These are phyloP conservation scores for Candida pini DNA, from an alignment of 805 yeast genomes.

Conservation along the genomic window DNA sequence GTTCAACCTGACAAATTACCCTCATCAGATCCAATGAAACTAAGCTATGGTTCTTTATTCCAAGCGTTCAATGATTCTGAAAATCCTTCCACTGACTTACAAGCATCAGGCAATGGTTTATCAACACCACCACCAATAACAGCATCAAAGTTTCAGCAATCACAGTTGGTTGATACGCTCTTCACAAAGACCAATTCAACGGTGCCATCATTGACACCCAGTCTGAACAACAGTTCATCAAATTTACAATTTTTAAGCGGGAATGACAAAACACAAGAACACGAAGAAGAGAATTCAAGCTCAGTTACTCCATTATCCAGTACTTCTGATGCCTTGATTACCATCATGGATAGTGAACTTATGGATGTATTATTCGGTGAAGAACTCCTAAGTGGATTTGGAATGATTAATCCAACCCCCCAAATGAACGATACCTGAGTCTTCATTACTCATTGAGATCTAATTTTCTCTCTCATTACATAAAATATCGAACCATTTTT, in stretches of 20 bases:
- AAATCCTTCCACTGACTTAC: constrained; percentile 1
- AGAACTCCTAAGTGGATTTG: constrained; percentile 13
- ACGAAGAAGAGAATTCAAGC: background rate
- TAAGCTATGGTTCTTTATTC: constrained; percentile 8
- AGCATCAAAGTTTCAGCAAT: background rate
- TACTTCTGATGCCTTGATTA: constrained; percentile 17
- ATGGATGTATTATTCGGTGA: constrained; percentile 29
- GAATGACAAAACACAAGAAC: background rate
- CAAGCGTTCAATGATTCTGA: constrained; percentile 2
- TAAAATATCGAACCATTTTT: too few relatives aligned
- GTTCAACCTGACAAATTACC: background rate
- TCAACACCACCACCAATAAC: background rate
- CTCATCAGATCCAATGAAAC: background rate
- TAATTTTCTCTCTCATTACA: too few relatives aligned
- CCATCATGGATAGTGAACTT: constrained; percentile 26
- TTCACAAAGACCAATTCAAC: too few relatives aligned
- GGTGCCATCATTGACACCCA: background rate
- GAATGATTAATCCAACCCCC: too few relatives aligned
- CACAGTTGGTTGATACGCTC: background rate
- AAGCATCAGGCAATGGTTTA: background rate
- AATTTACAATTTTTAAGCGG: too few relatives aligned
- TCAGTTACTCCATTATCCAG: background rate
- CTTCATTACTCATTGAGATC: too few relatives aligned
- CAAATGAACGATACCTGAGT: too few relatives aligned
- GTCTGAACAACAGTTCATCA: background rate